Evolutionary conservation across 495 filamentous ascomycete species (phyloP).

Genomic region (Podospora sp.): DNA sequence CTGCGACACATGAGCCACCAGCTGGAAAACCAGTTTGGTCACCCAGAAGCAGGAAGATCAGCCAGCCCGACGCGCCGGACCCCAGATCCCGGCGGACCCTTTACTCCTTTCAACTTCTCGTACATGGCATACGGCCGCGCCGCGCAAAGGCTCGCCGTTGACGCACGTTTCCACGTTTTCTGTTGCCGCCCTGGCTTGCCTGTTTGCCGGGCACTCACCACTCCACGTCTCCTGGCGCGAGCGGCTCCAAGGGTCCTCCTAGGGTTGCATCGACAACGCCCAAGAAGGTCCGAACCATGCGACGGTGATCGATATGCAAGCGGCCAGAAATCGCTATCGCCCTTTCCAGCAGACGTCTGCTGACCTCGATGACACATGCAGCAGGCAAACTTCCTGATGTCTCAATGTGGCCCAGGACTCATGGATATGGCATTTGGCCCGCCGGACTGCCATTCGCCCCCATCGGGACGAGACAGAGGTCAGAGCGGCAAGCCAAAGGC

Average conservation of each 20-base stretch:
- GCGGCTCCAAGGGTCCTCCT: too few species aligned
- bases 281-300: not conserved
- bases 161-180: not conserved
- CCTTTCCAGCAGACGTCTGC: not conserved
- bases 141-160: not conserved
- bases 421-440: not conserved
- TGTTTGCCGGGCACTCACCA: not conserved
- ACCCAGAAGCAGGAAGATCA: not conserved
- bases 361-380: not conserved
- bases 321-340: not conserved
- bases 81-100: not conserved
- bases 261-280: too few species aligned
- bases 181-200: not conserved
- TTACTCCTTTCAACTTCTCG: not conserved
- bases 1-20: not conserved
- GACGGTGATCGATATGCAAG: slow-evolving; percentile 1
- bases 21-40: not conserved
- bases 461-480: not conserved
- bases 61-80: not conserved
- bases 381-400: slow-evolving; percentile 10
- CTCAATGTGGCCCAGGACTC: not conserved
- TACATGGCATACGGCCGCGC: not conserved
- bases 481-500: not conserved
- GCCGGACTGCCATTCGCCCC: not conserved
- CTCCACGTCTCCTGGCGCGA: not conserved